Percentiles rank a stretch among this genome's conserved stretches.
These are phyloP conservation scores for Dioscorea dumetorum DNA, from an alignment of 106 monocot genomes.

Conservation along the genomic window DNA sequence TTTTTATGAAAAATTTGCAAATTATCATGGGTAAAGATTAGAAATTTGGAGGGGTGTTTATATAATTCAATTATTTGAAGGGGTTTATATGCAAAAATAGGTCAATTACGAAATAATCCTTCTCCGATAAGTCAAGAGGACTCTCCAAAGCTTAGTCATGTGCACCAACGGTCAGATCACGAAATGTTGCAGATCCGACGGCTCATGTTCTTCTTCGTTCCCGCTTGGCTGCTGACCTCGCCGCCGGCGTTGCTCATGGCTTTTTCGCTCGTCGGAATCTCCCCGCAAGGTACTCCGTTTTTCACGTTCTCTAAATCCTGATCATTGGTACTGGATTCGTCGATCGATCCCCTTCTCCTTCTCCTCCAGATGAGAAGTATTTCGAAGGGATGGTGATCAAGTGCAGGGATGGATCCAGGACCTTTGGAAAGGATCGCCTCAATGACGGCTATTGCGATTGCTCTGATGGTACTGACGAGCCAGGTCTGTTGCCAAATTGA, in stretches of 20 bases:
- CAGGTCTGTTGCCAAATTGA: constrained; percentile 28
- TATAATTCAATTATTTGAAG: too few relatives aligned
- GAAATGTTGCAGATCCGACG: too few relatives aligned
- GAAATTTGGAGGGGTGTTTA: too few relatives aligned
- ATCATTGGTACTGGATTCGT: not conserved
- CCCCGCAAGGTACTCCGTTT: constrained; percentile 32
- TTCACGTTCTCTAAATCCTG: not conserved
- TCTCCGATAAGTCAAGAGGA: too few relatives aligned
- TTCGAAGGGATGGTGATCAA: constrained; percentile 44
- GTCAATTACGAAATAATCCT: too few relatives aligned
- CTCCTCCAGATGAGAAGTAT: constrained; percentile 50
- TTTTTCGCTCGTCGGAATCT: constrained; percentile 28
- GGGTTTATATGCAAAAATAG: too few relatives aligned
- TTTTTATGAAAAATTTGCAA: too few relatives aligned
- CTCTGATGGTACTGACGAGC: constrained; percentile 90
- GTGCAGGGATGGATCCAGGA: constrained; percentile 84
- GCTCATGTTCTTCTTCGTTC: too few relatives aligned
- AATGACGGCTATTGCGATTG: constrained; percentile 96
- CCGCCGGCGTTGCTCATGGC: not conserved
- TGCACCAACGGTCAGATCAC: too few relatives aligned
- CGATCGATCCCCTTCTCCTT: not conserved
- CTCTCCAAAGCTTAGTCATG: too few relatives aligned
- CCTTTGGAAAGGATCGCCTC: constrained; percentile 54
- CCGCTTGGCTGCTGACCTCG: not conserved
- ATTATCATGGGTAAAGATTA: too few relatives aligned